A percentile compares a stretch with the other conserved stretches of the same genome.
These are phyloP conservation scores for Botrytis byssoidea DNA, from an alignment of 2,329 filamentous ascomycete genomes.

Conservation along the genomic window DNA sequence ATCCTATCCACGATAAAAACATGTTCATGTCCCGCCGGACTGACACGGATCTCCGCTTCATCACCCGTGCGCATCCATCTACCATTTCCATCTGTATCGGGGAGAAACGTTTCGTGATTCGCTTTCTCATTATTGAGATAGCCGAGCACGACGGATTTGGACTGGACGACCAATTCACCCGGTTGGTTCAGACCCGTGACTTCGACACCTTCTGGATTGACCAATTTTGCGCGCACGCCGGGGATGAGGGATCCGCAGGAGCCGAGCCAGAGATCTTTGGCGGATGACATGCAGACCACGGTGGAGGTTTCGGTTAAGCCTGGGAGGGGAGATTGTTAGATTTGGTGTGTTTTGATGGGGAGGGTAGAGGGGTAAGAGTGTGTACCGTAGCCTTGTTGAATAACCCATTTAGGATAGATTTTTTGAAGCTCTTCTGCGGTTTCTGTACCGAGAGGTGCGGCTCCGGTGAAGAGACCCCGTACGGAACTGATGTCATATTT, in stretches of 20 bases:
- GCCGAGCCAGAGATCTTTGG: conserved; percentile 66
- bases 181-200: conserved; percentile 65
- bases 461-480: conserved; percentile 66
- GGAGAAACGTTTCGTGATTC: conserved; percentile 73
- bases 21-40: conserved; percentile 70
- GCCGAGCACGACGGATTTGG: conserved; percentile 73
- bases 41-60: conserved; percentile 68
- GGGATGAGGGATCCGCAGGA: conserved; percentile 71
- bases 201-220: conserved; percentile 67
- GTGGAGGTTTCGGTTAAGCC: conserved; percentile 76
- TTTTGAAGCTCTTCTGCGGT: conserved; percentile 63
- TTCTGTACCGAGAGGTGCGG: conserved; percentile 74
- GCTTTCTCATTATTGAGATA: conserved; percentile 87
- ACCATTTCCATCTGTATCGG: conserved; percentile 60
- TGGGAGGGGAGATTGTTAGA: conserved; percentile 33
- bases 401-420: conserved; percentile 60
- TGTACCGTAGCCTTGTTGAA: conserved; percentile 71
- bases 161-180: conserved; percentile 78
- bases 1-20: conserved; percentile 81
- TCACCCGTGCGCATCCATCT: conserved; percentile 78
- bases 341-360: neutral
- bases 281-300: conserved; percentile 60
- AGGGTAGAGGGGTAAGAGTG: neutral
- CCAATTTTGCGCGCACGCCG: conserved; percentile 61
- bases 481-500: conserved; percentile 73